A percentile compares a stretch with the other conserved stretches of the same genome.
phyloP scores from a whole-genome alignment of 73 alveolate species.

The Breviolum minutum region DNA sequence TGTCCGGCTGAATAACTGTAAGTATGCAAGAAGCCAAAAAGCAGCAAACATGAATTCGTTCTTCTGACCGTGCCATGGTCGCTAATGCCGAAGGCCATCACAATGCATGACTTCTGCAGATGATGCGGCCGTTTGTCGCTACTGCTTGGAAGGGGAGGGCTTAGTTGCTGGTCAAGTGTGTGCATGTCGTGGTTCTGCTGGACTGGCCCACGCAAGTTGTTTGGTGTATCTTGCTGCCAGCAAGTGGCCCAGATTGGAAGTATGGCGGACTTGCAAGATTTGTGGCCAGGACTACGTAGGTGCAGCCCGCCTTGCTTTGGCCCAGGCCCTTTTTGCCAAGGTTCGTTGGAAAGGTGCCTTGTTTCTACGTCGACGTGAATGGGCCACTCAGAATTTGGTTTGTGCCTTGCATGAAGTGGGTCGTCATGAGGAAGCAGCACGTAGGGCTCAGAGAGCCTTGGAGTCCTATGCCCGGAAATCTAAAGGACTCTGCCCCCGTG shows the following conservation, averaged over 20 bases:
- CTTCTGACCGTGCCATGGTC: no score
- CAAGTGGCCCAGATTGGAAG: constrained; percentile 40
- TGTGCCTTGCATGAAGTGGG: constrained; percentile 71
- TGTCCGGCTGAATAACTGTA: no score
- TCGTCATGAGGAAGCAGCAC: constrained; percentile 39
- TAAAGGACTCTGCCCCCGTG: constrained; percentile 5
- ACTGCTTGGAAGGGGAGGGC: constrained; percentile 47
- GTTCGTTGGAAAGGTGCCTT: constrained; percentile 23
- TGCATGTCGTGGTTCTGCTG: constrained; percentile 67
- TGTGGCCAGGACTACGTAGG: constrained; percentile 88
- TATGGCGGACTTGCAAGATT: constrained; percentile 48
- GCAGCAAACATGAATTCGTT: no score
- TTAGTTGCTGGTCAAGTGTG: constrained; percentile 41
- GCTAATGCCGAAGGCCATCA: no score
- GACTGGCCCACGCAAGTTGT: constrained; percentile 48
- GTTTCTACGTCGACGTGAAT: constrained; percentile 16
- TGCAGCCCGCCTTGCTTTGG: constrained; percentile 69
- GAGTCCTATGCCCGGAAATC: neutral
- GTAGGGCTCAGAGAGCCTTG: constrained; percentile 19
- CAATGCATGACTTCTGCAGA: neutral
- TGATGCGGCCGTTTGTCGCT: constrained; percentile 47
- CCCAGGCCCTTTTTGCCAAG: constrained; percentile 39
- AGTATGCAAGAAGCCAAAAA: no score
- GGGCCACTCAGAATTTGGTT: constrained; percentile 46
- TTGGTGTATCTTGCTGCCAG: constrained; percentile 20